Conservation (phyloP, 2,329 filamentous ascomycete species). For the Diaporthe humulicola region DNA sequence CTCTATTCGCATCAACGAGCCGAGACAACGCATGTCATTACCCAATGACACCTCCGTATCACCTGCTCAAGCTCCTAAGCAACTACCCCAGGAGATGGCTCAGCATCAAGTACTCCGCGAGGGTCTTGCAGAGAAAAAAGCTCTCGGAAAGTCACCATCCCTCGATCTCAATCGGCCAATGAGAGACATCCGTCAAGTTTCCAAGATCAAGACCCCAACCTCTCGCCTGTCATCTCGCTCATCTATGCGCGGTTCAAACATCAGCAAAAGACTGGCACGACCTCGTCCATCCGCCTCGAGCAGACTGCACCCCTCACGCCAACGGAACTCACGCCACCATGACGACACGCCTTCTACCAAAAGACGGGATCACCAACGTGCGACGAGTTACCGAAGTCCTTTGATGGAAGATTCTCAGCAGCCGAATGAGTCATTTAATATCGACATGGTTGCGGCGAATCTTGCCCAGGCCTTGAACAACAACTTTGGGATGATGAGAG, state of each 20-base stretch:
- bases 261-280: constrained; percentile 16
- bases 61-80: background rate
- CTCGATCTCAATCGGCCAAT: constrained; percentile 5
- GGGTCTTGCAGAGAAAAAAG: background rate
- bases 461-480: constrained; percentile 30
- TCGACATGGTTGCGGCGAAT: constrained; percentile 19
- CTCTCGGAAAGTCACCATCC: background rate
- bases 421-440: background rate
- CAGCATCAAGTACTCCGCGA: background rate
- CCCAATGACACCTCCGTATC: constrained; percentile 38
- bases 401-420: background rate
- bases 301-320: background rate
- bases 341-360: constrained; percentile 21
- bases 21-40: constrained; percentile 29
- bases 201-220: constrained; percentile 14
- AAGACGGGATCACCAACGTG: background rate
- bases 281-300: background rate
- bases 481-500: constrained; percentile 4
- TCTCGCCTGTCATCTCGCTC: constrained; percentile 19
- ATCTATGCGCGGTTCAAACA: constrained; percentile 31
- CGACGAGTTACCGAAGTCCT: background rate
- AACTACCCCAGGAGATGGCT: background rate
- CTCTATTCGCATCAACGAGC: background rate
- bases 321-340: background rate
- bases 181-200: constrained; percentile 1